phyloP scores from a whole-genome alignment of 2,329 filamentous ascomycete species.

The Colletotrichum lini region DNA sequence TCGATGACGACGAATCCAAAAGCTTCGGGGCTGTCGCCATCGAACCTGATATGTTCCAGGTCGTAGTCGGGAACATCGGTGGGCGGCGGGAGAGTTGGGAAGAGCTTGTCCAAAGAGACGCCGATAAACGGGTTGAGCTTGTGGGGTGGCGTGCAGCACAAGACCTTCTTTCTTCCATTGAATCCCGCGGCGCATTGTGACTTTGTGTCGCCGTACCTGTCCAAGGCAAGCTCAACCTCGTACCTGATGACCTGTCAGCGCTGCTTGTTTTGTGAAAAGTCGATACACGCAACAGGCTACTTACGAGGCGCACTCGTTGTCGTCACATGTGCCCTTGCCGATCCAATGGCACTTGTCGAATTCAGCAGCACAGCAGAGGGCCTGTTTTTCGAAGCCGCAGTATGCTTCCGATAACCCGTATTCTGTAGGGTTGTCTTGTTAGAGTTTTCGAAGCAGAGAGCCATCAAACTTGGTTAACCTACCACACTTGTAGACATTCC shows the following conservation, averaged over 20 bases:
- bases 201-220: conserved; percentile 43
- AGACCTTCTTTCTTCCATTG: conserved; percentile 1
- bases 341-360: conserved; percentile 52
- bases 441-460: too few species aligned
- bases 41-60: background rate
- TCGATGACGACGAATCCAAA: conserved; percentile 54
- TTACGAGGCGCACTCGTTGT: conserved; percentile 48
- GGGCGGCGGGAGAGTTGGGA: conserved; percentile 7
- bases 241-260: conserved; percentile 25
- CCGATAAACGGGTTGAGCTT: conserved; percentile 6
- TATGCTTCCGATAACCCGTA: too few species aligned
- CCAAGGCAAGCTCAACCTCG: conserved; percentile 47
- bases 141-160: conserved; percentile 5
- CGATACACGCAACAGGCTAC: too few species aligned
- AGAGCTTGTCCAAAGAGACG: conserved; percentile 2
- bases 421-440: too few species aligned
- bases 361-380: conserved; percentile 6
- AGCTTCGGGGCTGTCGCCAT: conserved; percentile 15
- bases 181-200: conserved; percentile 10
- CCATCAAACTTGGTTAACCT: too few species aligned
- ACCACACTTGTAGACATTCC: too few species aligned
- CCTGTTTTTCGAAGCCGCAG: background rate
- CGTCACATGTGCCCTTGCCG: conserved; percentile 51
- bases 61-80: background rate
- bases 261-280: too few species aligned